A percentile compares a stretch with the other conserved stretches of the same genome.
phyloP scores from a whole-genome alignment of 1,139 yeast genomes.

The Candida sanyaensis region DNA sequence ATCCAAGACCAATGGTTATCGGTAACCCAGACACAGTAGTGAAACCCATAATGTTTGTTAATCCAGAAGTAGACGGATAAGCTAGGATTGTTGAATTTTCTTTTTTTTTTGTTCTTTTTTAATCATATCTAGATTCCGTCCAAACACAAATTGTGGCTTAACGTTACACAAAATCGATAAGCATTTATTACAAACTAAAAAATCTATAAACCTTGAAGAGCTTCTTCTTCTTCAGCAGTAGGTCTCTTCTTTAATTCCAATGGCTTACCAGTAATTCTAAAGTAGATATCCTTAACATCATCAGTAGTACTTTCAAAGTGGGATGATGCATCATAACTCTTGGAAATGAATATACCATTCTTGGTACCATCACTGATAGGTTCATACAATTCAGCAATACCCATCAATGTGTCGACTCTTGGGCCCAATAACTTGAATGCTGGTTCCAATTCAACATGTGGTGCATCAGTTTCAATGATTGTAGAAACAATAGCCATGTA shows the following conservation, averaged over 20 bases:
- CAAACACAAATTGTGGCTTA: neutral
- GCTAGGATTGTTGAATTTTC: no score
- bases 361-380: conserved; percentile 81
- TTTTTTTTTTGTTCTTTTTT: no score
- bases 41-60: conserved; percentile 7
- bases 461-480: conserved; percentile 89
- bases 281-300: conserved; percentile 91
- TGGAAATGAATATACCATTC: conserved; percentile 80
- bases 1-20: conserved; percentile 52
- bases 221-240: conserved; percentile 61
- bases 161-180: no score
- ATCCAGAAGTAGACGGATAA: neutral
- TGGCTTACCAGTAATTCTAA: conserved; percentile 90
- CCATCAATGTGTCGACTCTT: conserved; percentile 86
- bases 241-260: conserved; percentile 79
- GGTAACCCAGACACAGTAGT: conserved; percentile 41
- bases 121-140: no score
- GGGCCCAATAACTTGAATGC: conserved; percentile 90
- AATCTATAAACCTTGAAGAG: conserved; percentile 24
- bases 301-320: conserved; percentile 97
- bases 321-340: conserved; percentile 90
- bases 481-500: conserved; percentile 94
- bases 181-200: neutral
- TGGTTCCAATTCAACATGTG: conserved; percentile 90
- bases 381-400: conserved; percentile 88